Base-by-base conservation (phyloP, 768 basidiomycete genomes). In the Leccinum pellstonianum region DNA sequence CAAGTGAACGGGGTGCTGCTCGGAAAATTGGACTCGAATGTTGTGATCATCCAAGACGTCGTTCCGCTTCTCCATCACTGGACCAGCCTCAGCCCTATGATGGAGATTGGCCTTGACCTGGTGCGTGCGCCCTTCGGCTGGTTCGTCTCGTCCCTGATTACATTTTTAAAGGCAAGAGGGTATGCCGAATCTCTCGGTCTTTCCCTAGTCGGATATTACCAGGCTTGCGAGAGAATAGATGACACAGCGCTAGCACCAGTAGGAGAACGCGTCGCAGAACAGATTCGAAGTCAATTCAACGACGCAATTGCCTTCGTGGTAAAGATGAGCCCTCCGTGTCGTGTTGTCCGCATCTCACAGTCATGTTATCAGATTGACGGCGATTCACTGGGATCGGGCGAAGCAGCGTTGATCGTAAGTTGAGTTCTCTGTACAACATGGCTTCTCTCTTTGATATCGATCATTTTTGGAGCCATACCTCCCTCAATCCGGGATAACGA, bases 31-130 rank as follows among this genome's bases (percentile, higher is more conserved):
- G 55, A 62, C 15, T 67, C 73, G 2, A 69, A 72, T 21, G 66
- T 67, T 1, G 81, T 90, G 47, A 70, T 71, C 56, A 80, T 89
- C 52, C 75, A 77, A 52, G 90, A 93, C 67, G 81, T 85, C 3
- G 77, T 94, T 41, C 92, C 92, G 15, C 78, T 94, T 37, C 80
- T 91, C 54, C 91, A 94, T 68, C 86, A 91, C 69, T 93, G 91
- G 91, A 91, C 90, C 7, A 86, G 82, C 65, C 78, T 94, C 55
- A 88, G 86, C 61, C 88, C 90, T 4, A 89, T 89, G 86, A 91
- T 91, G 87, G 90, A 92, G 70, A 86, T 91, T 61, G 91, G 90
- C 25, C 80, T 92, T 46, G 88, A 90, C 66, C 75, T 91, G 68
- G 90, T 90, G 64, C 64, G 85, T 75, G 29, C 17, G 33, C 41